Evolutionary conservation across 1,139 yeast genomes (phyloP).

Genomic region (Taiozyma onychis): DNA sequence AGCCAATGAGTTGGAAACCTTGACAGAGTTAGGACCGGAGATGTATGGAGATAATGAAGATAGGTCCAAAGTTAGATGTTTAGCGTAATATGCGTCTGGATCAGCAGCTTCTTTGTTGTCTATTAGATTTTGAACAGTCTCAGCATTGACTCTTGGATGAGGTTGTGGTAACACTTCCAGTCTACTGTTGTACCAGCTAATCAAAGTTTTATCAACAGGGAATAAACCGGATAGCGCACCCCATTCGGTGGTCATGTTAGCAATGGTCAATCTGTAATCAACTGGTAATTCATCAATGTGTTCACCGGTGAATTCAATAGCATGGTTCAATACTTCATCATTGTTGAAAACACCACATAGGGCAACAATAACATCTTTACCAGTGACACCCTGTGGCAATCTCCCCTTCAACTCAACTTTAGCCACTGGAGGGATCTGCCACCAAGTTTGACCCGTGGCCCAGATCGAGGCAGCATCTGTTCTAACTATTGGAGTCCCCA

Average conservation of each 20-base stretch:
- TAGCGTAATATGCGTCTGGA: conserved; percentile 77
- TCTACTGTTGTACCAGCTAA: conserved; percentile 74
- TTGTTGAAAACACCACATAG: conserved; percentile 92
- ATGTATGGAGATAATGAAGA: conserved; percentile 84
- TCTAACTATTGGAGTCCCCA: conserved; percentile 96
- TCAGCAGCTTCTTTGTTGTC: conserved; percentile 53
- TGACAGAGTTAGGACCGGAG: conserved; percentile 97
- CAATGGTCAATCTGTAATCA: conserved; percentile 92
- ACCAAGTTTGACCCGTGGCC: conserved; percentile 99
- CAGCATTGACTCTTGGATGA: conserved; percentile 76
- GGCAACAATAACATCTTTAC: conserved; percentile 95
- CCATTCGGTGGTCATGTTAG: conserved; percentile 99
- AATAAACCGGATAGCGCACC: conserved; percentile 96
- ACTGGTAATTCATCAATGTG: conserved; percentile 69
- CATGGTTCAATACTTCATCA: conserved; percentile 95
- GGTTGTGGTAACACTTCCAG: conserved; percentile 62
- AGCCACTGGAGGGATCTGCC: conserved; percentile 99
- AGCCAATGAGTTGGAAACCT: conserved; percentile 73
- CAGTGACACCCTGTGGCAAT: conserved; percentile 83
- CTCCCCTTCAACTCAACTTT: conserved; percentile 80
- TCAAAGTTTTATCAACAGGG: conserved; percentile 79
- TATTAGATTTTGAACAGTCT: conserved; percentile 47
- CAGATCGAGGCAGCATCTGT: conserved; percentile 99
- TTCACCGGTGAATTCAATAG: conserved; percentile 92
- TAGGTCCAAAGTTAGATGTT: conserved; percentile 76